Percentiles rank a stretch among this genome's conserved stretches.
Conservation (phyloP, 371 early-diverging fungal species). For the Rhizopus arrhizus region DNA sequence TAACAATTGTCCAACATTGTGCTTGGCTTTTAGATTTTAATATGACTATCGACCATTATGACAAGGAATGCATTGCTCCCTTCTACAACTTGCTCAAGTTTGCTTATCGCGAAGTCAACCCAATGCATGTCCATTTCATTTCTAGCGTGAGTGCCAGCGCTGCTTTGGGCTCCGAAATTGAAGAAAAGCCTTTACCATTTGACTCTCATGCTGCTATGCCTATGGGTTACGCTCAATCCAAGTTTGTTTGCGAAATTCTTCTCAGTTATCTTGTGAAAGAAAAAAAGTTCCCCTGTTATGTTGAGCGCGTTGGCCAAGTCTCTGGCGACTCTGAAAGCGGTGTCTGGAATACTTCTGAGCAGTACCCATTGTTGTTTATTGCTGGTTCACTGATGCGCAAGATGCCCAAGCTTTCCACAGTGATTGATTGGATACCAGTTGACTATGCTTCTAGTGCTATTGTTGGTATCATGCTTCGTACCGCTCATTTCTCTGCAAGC, state of each 20-base stretch:
- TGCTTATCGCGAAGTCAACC: slow-evolving; percentile 32
- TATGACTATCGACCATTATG: slow-evolving; percentile 35
- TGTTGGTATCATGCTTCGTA: slow-evolving; percentile 33
- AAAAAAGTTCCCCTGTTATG: slow-evolving; percentile 38
- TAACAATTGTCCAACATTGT: slow-evolving; percentile 39
- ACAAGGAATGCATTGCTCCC: slow-evolving; percentile 37
- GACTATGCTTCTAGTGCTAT: slow-evolving; percentile 40
- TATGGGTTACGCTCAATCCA: slow-evolving; percentile 50
- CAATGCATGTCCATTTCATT: slow-evolving; percentile 43
- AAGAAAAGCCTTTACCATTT: slow-evolving; percentile 32
- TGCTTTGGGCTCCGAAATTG: slow-evolving; percentile 9
- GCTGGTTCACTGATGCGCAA: slow-evolving; percentile 34
- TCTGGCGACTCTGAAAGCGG: slow-evolving; percentile 42
- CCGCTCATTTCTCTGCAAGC: slow-evolving; percentile 13
- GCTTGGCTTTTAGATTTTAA: slow-evolving; percentile 43
- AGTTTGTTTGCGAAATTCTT: slow-evolving; percentile 44
- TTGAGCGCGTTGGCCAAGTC: slow-evolving; percentile 50
- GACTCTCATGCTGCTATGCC: slow-evolving; percentile 39
- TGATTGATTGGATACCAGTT: slow-evolving; percentile 46
- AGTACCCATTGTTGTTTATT: slow-evolving; percentile 44
- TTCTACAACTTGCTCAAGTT: slow-evolving; percentile 41
- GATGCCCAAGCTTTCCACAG: slow-evolving; percentile 28
- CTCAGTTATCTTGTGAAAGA: slow-evolving; percentile 29
- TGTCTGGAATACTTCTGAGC: slow-evolving; percentile 49
- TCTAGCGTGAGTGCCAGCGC: slow-evolving; percentile 39